These are phyloP conservation scores for Blastobotrys serpentis DNA, from an alignment of 1,139 yeast species.

Conservation along the genomic window DNA sequence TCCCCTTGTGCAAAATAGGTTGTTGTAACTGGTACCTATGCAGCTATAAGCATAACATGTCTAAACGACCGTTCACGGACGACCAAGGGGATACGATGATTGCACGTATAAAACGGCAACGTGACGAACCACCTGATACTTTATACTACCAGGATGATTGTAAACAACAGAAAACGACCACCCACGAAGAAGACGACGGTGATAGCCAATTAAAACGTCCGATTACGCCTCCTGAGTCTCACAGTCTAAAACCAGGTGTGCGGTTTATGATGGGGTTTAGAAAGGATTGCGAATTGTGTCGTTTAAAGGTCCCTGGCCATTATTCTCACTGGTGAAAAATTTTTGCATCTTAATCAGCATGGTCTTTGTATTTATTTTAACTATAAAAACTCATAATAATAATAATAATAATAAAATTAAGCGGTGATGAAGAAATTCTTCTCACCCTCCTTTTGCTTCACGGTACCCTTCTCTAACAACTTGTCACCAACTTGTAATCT, in stretches of 20 bases:
- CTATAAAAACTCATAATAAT: background rate
- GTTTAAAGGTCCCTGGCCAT: slow-evolving; percentile 26
- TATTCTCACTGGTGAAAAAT: slow-evolving; percentile 22
- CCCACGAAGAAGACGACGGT: no score
- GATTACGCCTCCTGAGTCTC: background rate
- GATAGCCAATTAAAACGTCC: no score
- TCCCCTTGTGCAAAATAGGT: no score
- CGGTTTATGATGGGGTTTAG: slow-evolving; percentile 26
- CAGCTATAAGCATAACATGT: background rate
- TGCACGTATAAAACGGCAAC: background rate
- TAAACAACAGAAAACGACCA: background rate
- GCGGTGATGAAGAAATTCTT: slow-evolving; percentile 40
- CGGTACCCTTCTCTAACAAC: slow-evolving; percentile 35
- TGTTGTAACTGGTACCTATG: background rate
- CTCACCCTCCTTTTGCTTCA: slow-evolving; percentile 39
- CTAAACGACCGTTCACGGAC: background rate
- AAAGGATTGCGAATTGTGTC: slow-evolving; percentile 24
- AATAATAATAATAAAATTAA: slow-evolving; percentile 16
- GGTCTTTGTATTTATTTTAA: background rate
- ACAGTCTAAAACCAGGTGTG: no score
- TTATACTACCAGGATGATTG: background rate
- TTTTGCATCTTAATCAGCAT: background rate
- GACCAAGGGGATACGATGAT: background rate
- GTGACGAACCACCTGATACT: background rate
- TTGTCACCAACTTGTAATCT: slow-evolving; percentile 42